phyloP scores from a whole-genome alignment of 164 flowering plant genomes.

The Stephania japonica region DNA sequence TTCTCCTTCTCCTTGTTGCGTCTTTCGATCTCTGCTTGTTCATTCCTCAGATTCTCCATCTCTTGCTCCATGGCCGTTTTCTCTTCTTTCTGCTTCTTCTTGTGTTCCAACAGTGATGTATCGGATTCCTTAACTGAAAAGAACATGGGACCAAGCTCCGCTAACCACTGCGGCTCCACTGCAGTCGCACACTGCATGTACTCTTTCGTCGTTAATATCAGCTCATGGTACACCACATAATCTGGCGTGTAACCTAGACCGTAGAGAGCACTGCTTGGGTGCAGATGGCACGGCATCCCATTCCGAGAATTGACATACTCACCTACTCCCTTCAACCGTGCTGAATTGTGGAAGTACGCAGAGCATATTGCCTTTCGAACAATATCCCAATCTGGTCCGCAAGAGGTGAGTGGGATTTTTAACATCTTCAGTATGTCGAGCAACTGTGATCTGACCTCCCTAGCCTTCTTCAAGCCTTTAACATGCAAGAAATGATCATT shows the following conservation, averaged over 20 bases:
- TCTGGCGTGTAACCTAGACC: constrained; percentile 82
- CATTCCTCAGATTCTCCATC: constrained; percentile 72
- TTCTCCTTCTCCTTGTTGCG: constrained; percentile 40
- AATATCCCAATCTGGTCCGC: constrained; percentile 68
- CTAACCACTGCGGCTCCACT: constrained; percentile 92
- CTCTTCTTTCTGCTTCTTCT: constrained; percentile 73
- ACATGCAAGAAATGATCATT: constrained; percentile 83
- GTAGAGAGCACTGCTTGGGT: constrained; percentile 78
- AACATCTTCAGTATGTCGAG: constrained; percentile 68
- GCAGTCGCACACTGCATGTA: constrained; percentile 91
- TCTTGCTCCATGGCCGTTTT: constrained; percentile 90
- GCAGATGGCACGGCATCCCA: constrained; percentile 86
- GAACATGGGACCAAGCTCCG: constrained; percentile 90
- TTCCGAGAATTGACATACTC: constrained; percentile 79
- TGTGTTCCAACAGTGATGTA: constrained; percentile 74
- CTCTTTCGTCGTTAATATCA: constrained; percentile 74
- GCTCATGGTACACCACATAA: constrained; percentile 84
- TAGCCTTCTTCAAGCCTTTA: constrained; percentile 76
- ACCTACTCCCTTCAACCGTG: constrained; percentile 75
- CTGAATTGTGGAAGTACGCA: constrained; percentile 87
- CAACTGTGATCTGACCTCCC: constrained; percentile 90
- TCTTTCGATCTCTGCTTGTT: constrained; percentile 44
- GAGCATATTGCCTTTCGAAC: constrained; percentile 85
- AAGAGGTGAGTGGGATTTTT: constrained; percentile 60
- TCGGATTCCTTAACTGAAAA: constrained; percentile 83